Evolutionary conservation across 2,329 filamentous ascomycete species (phyloP).

Genomic region (Aureobasidium sp.): DNA sequence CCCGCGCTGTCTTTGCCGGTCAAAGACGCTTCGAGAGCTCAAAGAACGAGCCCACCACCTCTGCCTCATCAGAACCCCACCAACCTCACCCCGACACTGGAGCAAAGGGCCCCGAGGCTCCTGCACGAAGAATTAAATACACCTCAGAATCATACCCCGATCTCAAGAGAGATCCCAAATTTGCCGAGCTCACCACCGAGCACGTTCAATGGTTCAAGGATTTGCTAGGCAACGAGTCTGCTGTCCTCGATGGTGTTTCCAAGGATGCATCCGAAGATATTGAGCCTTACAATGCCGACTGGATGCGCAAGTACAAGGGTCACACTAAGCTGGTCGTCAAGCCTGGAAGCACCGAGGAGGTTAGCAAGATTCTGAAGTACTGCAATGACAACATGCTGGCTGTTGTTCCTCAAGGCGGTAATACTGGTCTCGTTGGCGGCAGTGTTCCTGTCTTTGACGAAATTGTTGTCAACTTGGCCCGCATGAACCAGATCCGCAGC

Average conservation of each 20-base stretch:
- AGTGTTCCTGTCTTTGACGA: conserved; percentile 97
- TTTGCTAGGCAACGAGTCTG: conserved; percentile 70
- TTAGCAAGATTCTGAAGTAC: conserved; percentile 85
- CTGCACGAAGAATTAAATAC: conserved; percentile 52
- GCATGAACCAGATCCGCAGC: conserved; percentile 84
- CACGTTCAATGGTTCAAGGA: conserved; percentile 78
- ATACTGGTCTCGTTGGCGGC: conserved; percentile 91
- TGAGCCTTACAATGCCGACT: conserved; percentile 90
- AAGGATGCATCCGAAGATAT: conserved; percentile 70
- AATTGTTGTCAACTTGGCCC: conserved; percentile 83
- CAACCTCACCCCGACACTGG: conserved; percentile 22
- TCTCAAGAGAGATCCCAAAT: conserved; percentile 71
- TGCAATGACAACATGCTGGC: conserved; percentile 90
- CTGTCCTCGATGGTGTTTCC: conserved; percentile 76
- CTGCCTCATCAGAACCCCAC: conserved; percentile 21
- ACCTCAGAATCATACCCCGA: conserved; percentile 82
- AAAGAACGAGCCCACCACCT: conserved; percentile 24
- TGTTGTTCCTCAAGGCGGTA: conserved; percentile 94
- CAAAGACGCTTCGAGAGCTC: conserved; percentile 27
- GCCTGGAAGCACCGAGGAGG: conserved; percentile 75
- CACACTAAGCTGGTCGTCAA: conserved; percentile 82
- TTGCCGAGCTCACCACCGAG: conserved; percentile 62
- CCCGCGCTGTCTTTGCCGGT: conserved; percentile 8
- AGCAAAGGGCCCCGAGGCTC: conserved; percentile 23
- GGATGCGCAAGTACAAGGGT: conserved; percentile 98